Base-by-base conservation (phyloP, 2,329 filamentous ascomycete genomes). In the Apiospora hydei region DNA sequence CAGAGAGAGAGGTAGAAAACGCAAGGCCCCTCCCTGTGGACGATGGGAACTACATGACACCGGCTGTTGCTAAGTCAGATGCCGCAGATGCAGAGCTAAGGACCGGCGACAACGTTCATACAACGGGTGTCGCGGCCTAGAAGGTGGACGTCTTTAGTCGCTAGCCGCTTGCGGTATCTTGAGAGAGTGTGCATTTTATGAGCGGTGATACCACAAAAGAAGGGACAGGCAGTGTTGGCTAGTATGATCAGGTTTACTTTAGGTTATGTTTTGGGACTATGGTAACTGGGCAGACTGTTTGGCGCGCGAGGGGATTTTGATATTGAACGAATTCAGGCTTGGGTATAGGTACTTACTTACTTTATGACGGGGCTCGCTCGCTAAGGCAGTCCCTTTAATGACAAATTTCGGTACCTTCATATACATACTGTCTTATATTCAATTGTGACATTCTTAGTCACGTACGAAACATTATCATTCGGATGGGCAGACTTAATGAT, bases 21-120 rank as follows among this genome's bases (percentile, higher is more conserved):
- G 44, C 21, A 24, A 26, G 14, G 30, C 18, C 47, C 24, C 16
- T 51, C 10, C 68, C 46, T 38, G 16, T 21, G 47, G 47, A 41
- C 18, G 68, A 51, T 4, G 68, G 43, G 21, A 24, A 34, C 8
- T 69, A 53, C 34, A 57, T 69, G 68, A 69, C 68, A 41, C 34
- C 68, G 34, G 68, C 68, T 38, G 30, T 57, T n/a, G 26, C 47
- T 14, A 68, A 30, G 26, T 18, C 41, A 10, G 66, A n/a, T 14
- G 66, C 14, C 7, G 66, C 13, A 8, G 66, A 44, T 30, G 30
- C n/a, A 7, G 24, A 46, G n/a, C 66, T 46, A 18, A 38, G 5
- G 30, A 11, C 4, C 34, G 18, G 13, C 4, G 18, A n/a, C 4
- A 14, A 68, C 24, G 44, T 47, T n/a, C 24, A 46, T 18, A 18